Evolutionary conservation across 345 rosid species (phyloP), one percentile per base, ranked within the genome.

Genomic region (Odontarrhena argentea): DNA sequence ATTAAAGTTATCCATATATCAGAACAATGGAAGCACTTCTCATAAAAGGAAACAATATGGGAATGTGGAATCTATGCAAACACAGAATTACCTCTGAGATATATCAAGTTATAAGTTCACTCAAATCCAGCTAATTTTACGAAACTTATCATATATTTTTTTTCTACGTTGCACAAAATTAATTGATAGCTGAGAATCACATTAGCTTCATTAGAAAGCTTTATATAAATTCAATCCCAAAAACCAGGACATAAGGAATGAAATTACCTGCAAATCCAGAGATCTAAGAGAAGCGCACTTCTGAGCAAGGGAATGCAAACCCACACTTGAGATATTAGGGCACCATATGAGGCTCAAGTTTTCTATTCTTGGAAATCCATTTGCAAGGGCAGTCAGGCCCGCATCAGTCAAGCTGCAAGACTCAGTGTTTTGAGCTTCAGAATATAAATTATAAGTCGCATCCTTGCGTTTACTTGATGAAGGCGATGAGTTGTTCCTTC

Each of bases 341-440:
- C 98, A 92, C 91, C 96, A 92, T 13, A 92, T 80, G 57, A 92
- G 68, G 85, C 89, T 92, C 79, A 89, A 77, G 72, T 80, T 86
- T 70, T 87, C 93, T 18, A 85, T 82, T 69, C 51, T 80, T 12
- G 85, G 80, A 73, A 92, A 92, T 7, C 89, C 89, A 65, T 85
- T 74, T 0, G 85, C 89, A 42, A 92, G 80, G 3, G 79, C 85
- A 24, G 74, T 60, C 80, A 92, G 74, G 10, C 93, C 98, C 22
- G 76, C 69, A 81, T 89, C 96, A 40, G 96, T 81, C 65, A 92
- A 78, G 78, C 81, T 79, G 43, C 48, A 67, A 5, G 88, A 74
- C 45, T 83, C 91, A 5, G 37, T 32, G 3, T 65, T 75, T 42
- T 53, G 76, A 41, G 77, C 77, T 24, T 78, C 84, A 22, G 68